Conservation (phyloP, 2,329 filamentous ascomycete species). For the Alternaria triticina region DNA sequence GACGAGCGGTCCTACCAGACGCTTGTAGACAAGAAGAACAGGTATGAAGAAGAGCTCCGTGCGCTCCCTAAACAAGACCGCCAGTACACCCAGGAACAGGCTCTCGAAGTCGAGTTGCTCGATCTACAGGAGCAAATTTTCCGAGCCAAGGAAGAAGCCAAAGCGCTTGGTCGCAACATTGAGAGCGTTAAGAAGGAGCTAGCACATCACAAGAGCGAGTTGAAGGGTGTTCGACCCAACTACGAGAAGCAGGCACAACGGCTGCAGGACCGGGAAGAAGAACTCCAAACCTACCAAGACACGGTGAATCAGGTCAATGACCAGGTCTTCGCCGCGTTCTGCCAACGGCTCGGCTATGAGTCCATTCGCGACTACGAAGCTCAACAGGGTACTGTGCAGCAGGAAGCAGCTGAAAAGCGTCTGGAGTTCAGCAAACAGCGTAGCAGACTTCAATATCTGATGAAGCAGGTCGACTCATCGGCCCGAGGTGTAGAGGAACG, state of each 20-base stretch:
- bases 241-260: constrained; percentile 73
- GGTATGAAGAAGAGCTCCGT: constrained; percentile 77
- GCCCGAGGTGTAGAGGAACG: constrained; percentile 73
- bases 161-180: constrained; percentile 80
- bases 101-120: constrained; percentile 77
- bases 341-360: constrained; percentile 81
- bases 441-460: constrained; percentile 65
- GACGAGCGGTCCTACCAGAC: constrained; percentile 90
- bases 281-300: constrained; percentile 62
- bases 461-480: constrained; percentile 72
- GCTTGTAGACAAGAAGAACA: constrained; percentile 76
- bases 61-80: constrained; percentile 81
- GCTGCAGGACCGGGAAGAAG: constrained; percentile 66
- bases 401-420: constrained; percentile 86
- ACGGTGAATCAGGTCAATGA: constrained; percentile 85
- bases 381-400: constrained; percentile 89
- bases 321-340: constrained; percentile 84
- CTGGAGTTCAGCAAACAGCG: constrained; percentile 84
- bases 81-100: constrained; percentile 78
- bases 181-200: constrained; percentile 84
- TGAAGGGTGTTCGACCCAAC: constrained; percentile 79
- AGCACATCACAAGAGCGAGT: constrained; percentile 72
- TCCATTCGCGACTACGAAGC: constrained; percentile 93
- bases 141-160: constrained; percentile 76
- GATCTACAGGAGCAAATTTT: constrained; percentile 79